Evolutionary conservation across 768 basidiomycete genomes (phyloP), one percentile per base, ranked within the genome.

Genomic region (Vishniacozyma victoriae): DNA sequence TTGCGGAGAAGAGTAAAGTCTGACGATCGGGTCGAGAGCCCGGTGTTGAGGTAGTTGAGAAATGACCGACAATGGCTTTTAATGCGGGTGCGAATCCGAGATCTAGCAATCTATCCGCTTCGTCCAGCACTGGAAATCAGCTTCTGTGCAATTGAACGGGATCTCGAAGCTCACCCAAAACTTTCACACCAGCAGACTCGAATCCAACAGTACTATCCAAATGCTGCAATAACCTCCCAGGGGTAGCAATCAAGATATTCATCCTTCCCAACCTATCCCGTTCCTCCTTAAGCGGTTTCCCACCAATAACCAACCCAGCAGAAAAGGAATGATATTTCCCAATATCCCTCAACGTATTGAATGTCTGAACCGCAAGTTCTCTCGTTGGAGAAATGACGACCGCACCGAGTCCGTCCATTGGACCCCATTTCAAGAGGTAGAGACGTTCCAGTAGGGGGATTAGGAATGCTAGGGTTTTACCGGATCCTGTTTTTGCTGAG

Each of bases 201-300:
- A 99, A 95, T 1, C 92, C 92, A 45, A 91, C 80, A 3, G 95
- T 97, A 72, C 96, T 91, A 68, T 97, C 95, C 85, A 99, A 86
- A 70, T 99, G 95, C 62, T 99, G 95, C 37, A 99, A 75, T 35
- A 99, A 76, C 37, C 93, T 79, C 20, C 93, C 93, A 4, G 93
- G 93, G 3, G 93, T 97, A 2, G 93, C 93, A 14, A 99, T 87
- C n/a, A 99, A 79, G 49, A 99, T 95, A 62, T 99, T 99, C 91
- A 97, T 97, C 35, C 87, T 79, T 9, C 84, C 78, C 35, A 99
- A 72, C 5, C 93, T 78, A 18, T 92, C 91, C 29, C 81, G 77
- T 70, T 99, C 93, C 53, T 93, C 91, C 67, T 90, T 91, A 41
- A 96, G 70, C 60, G 83, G 89, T 76, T 96, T 99, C 37, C 93